Evolutionary conservation across 2,329 filamentous ascomycete species (phyloP), one percentile per base, ranked within the genome.

Genomic region (Phoma herbarum): DNA sequence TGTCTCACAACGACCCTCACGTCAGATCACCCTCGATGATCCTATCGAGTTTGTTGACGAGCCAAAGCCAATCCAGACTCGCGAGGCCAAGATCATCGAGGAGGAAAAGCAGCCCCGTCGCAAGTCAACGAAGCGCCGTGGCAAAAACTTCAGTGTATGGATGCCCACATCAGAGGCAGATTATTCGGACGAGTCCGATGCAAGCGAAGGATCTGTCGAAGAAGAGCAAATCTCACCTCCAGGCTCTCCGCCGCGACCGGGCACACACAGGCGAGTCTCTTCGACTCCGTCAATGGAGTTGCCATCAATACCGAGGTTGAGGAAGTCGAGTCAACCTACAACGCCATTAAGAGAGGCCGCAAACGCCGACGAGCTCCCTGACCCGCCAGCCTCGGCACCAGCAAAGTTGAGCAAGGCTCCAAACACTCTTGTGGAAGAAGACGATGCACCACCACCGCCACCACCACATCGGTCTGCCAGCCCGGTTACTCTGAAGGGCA

Each of bases 391-490:
- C 26, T 74, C 72, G 22, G 67, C 72, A 5, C 72, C 73, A 11
- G 53, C 71, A 7, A 77, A 70, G 53, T 48, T 75, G 43, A 62
- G 70, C n/a, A 68, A 72, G 60, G 65, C 67, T 44, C 58, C 53
- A 16, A 61, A 64, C 42, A 53, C 61, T 29, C 47, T 56, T 4
- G 35, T 71, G 18, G 60, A 72, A 23, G 62, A 68, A 14, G 62
- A 64, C 18, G 67, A 66, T 10, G 70, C 55, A 33, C 70, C 75
- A n/a, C 75, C 80, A n/a, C 74, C 80, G 14, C 73, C 82, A 18
- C 82, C 84, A 25, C 81, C 81, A 48, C 84, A 85, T 72, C 79
- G 82, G 52, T 80, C 82, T n/a, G 78, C 82, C n/a, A 85, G 81
- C 63, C 80, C 83, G 56, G 70, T 76, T 4, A 78, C 79, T 12